A percentile compares a stretch with the other conserved stretches of the same genome.
phyloP scores from a whole-genome alignment of 805 yeast genomes.

The Hanseniaspora nectarophila region DNA sequence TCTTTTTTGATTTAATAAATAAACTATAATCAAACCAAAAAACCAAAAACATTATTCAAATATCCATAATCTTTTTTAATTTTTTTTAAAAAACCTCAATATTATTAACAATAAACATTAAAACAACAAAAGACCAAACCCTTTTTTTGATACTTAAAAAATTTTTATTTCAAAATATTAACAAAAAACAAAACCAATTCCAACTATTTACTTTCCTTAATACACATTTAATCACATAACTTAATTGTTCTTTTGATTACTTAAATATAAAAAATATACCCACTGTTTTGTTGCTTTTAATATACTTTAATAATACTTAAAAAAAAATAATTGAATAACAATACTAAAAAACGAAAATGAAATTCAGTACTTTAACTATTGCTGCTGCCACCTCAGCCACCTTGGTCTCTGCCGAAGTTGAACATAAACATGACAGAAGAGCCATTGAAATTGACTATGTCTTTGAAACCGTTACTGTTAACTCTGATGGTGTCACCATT shows the following conservation, averaged over 20 bases:
- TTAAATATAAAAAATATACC: neutral
- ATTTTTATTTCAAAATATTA: neutral
- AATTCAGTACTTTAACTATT: slow-evolving; percentile 27
- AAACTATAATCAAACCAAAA: neutral
- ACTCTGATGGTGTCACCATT: slow-evolving; percentile 37
- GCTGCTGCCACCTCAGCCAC: slow-evolving; percentile 23
- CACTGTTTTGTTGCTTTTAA: neutral
- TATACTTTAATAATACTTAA: neutral
- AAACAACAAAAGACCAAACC: too few species aligned
- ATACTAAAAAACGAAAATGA: slow-evolving; percentile 21
- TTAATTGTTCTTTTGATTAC: too few species aligned
- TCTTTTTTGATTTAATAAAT: neutral
- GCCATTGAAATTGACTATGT: slow-evolving; percentile 42
- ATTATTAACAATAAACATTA: too few species aligned
- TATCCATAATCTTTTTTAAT: neutral
- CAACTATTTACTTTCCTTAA: slow-evolving; percentile 31
- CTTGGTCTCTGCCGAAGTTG: slow-evolving; percentile 24
- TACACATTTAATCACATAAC: slow-evolving; percentile 8
- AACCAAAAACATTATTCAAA: neutral
- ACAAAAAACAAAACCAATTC: slow-evolving; percentile 10
- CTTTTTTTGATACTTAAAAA: neutral
- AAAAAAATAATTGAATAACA: neutral
- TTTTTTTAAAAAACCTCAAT: neutral
- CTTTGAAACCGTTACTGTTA: slow-evolving; percentile 45
- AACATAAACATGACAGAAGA: slow-evolving; percentile 41